Conservation (phyloP, 371 early-diverging fungal genomes). For the Actinomortierella ambigua region DNA sequence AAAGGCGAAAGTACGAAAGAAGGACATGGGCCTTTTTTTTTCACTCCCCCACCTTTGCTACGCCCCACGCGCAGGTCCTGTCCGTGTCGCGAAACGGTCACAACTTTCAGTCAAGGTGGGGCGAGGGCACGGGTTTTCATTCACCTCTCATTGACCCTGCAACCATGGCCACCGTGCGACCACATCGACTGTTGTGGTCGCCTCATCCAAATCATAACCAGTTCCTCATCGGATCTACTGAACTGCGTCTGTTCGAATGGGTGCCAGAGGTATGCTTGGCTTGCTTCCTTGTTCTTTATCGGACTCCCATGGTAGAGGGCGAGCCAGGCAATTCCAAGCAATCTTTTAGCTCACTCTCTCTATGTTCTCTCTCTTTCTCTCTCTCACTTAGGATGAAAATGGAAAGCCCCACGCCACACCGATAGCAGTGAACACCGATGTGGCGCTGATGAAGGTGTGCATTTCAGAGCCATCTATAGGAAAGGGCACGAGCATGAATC, state of each 20-base stretch:
- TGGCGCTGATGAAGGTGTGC: slow-evolving; percentile 67
- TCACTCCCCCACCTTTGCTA: no score
- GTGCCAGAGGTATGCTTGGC: slow-evolving; percentile 52
- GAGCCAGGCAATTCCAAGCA: no score
- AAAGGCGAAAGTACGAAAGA: no score
- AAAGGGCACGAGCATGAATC: no score
- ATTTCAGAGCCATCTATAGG: no score
- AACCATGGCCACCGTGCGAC: slow-evolving; percentile 39
- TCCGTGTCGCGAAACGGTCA: no score
- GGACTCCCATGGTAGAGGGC: no score
- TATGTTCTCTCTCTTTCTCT: background rate
- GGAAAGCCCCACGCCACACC: slow-evolving; percentile 55
- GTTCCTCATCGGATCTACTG: slow-evolving; percentile 70
- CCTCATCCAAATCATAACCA: slow-evolving; percentile 63
- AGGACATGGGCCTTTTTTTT: no score
- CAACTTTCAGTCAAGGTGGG: no score
- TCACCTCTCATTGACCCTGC: slow-evolving; percentile 1
- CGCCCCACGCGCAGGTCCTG: no score
- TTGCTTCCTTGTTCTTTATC: no score
- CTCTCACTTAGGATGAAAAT: slow-evolving; percentile 48
- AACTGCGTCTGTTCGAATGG: slow-evolving; percentile 73
- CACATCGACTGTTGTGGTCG: slow-evolving; percentile 62
- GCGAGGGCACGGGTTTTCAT: background rate
- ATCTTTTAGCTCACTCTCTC: background rate
- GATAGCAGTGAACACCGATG: slow-evolving; percentile 65